A percentile compares a stretch with the other conserved stretches of the same genome.
These are phyloP conservation scores for Candida piceae DNA, from an alignment of 805 yeast species.

Conservation along the genomic window DNA sequence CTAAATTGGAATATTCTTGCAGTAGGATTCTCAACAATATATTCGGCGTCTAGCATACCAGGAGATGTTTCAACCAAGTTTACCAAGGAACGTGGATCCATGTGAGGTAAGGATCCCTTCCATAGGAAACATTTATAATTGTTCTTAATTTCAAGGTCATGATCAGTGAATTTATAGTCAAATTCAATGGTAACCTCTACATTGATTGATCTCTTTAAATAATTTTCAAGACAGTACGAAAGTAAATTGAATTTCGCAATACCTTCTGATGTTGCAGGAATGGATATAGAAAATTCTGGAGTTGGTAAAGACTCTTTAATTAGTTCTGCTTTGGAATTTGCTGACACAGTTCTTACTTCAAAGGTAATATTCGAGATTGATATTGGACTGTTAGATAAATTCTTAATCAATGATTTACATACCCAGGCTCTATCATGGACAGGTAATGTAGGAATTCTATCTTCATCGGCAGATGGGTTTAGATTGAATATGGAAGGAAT, in stretches of 20 bases:
- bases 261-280: background rate
- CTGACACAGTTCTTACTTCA: slow-evolving; percentile 4
- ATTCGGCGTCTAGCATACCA: slow-evolving; percentile 33
- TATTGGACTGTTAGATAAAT: slow-evolving; percentile 21
- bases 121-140: slow-evolving; percentile 35
- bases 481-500: slow-evolving; percentile 26
- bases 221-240: slow-evolving; percentile 13
- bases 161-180: slow-evolving; percentile 11
- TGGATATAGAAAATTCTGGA: background rate
- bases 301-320: background rate
- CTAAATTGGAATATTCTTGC: slow-evolving; percentile 58
- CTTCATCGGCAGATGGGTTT: slow-evolving; percentile 7
- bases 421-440: slow-evolving; percentile 34
- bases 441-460: slow-evolving; percentile 17
- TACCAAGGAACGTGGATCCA: slow-evolving; percentile 66
- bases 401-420: slow-evolving; percentile 27
- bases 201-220: slow-evolving; percentile 18
- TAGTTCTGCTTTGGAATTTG: slow-evolving; percentile 8
- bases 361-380: slow-evolving; percentile 31
- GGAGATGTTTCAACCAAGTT: slow-evolving; percentile 18
- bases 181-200: slow-evolving; percentile 16
- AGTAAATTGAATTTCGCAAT: slow-evolving; percentile 8
- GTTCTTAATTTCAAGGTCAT: slow-evolving; percentile 16
- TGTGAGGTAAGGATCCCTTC: slow-evolving; percentile 53
- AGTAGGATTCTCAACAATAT: slow-evolving; percentile 71